These are phyloP conservation scores for Trichoderma sp. DNA, from an alignment of 2,329 filamentous ascomycete species.

Conservation along the genomic window DNA sequence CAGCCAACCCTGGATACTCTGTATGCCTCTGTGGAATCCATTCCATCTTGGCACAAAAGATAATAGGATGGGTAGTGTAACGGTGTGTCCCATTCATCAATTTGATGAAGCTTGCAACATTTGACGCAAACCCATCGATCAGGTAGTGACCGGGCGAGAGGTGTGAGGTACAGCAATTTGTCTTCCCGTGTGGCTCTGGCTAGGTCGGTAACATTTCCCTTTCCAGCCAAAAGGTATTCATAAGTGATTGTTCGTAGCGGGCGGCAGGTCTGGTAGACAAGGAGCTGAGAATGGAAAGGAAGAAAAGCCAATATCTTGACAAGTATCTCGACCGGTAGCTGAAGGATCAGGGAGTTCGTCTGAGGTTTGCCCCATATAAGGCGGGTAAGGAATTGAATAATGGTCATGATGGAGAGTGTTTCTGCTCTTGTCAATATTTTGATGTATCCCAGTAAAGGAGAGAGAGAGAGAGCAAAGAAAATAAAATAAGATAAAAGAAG, in stretches of 20 bases:
- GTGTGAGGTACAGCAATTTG: neutral
- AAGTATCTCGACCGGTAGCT: neutral
- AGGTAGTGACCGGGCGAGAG: neutral
- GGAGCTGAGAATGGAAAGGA: neutral
- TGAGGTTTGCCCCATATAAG: neutral
- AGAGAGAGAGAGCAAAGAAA: no score
- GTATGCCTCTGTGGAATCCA: neutral
- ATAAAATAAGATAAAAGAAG: no score
- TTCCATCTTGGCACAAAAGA: neutral
- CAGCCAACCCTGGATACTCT: neutral
- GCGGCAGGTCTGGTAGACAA: neutral
- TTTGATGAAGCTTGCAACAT: slow-evolving; percentile 2
- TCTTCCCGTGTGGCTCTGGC: neutral
- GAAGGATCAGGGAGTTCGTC: neutral
- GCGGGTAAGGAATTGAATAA: neutral
- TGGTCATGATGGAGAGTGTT: neutral
- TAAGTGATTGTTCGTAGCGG: neutral
- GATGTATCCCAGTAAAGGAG: neutral
- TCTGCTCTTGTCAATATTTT: neutral
- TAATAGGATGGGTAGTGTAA: neutral
- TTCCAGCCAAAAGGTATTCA: neutral
- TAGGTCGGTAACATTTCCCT: neutral
- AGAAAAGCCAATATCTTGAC: neutral
- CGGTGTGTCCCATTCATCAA: neutral
- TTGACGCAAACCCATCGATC: slow-evolving; percentile 3